Evolutionary conservation across 2,329 filamentous ascomycete genomes (phyloP), one percentile per base, ranked within the genome.

Genomic region (Fusarium fracticaudum): DNA sequence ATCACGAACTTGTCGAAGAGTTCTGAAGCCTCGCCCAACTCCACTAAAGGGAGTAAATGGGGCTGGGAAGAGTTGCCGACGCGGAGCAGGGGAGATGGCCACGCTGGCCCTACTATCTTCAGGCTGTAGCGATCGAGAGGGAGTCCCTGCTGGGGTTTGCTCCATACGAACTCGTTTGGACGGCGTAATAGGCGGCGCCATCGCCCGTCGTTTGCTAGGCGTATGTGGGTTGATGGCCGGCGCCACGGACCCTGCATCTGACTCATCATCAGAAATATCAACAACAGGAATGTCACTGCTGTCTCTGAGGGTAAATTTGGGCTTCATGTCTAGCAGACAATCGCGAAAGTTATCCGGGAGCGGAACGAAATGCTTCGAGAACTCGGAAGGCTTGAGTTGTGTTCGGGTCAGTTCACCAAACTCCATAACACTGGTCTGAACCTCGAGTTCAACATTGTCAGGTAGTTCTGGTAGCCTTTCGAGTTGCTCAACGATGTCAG

Each of bases 401-500:
- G 93, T 82, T 2, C 90, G 84, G 0, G 84, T 82, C 9, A 87
- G 84, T 0, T 85, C 82, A 0, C 88, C 87, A 69, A 96, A 91
- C 1, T 83, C 83, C 18, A 85, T 84, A 0, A 96, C 79, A 17
- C 90, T 88, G 5, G 87, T 87, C 26, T 87, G 87, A 0, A 97
- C 87, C 15, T 91, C 89, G 0, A 91, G 84, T n/a, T 91, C 87
- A 0, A 94, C 88, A 48, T 94, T 93, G 0, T 85, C 82, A 0
- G 92, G 92, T 0, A 93, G 87, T 43, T 94, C 91, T 0, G 93
- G 93, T 0, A 95, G 86, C 0, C 82, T 83, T 1, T 79, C 72
- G 0, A 97, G 85, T 64, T 92, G 83, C 0, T 78, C 75, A 3
- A 89, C 84, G 5, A 95, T 89, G 0, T 85, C 79, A 0, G 81